These are phyloP conservation scores for Mimosa bimucronata DNA, from an alignment of 306 rosid species.

Conservation along the genomic window DNA sequence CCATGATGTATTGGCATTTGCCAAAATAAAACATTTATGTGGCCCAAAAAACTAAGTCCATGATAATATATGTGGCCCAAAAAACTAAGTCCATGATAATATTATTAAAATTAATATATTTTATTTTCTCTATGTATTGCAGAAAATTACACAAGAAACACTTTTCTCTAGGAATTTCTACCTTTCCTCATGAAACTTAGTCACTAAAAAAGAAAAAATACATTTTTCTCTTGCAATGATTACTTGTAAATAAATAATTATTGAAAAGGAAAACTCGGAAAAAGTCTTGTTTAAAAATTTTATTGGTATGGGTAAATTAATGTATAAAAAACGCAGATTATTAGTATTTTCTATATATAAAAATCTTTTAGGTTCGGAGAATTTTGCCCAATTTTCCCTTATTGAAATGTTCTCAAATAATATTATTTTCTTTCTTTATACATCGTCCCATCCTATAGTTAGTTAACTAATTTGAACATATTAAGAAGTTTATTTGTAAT, in stretches of 20 bases:
- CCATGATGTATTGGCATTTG: background rate
- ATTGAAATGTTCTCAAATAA: background rate
- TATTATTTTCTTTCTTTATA: too few relatives aligned
- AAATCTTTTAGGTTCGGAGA: too few relatives aligned
- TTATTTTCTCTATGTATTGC: background rate
- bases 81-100: background rate
- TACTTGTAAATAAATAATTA: background rate
- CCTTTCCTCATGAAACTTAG: background rate
- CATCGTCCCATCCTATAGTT: too few relatives aligned
- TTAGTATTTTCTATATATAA: too few relatives aligned
- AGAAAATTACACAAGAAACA: background rate
- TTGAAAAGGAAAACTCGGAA: background rate
- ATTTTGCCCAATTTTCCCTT: too few relatives aligned
- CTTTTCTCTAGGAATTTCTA: background rate
- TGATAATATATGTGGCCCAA: too few relatives aligned
- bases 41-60: background rate
- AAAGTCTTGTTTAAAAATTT: too few relatives aligned
- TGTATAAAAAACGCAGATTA: too few relatives aligned
- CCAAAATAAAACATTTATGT: background rate
- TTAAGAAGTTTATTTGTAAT: too few relatives aligned
- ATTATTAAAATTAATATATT: background rate
- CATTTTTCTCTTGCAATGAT: background rate
- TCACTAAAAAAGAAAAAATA: background rate
- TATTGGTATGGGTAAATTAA: too few relatives aligned
- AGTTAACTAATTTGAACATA: too few relatives aligned